Evolutionary conservation across 495 filamentous ascomycete genomes (phyloP), one percentile per base, ranked within the genome.

Genomic region (Podospora comata): DNA sequence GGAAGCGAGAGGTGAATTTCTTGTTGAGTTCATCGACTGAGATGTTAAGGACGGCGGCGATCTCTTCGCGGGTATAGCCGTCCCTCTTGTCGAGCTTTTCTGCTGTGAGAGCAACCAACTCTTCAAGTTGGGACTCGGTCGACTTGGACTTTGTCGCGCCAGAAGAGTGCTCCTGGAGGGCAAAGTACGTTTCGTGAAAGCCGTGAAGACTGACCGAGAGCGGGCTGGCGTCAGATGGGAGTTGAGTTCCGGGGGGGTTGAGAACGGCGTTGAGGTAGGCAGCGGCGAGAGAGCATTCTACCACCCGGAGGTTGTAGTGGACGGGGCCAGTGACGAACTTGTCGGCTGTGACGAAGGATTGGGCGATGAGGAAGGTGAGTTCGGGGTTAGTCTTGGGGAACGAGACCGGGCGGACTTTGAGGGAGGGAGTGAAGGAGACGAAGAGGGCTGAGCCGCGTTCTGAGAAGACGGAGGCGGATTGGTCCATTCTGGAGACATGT

Each of bases 241-340:
- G 87, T 30, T 78, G 75, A 1, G 85, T 88, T 61, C 93, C 80
- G 13, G 86, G 69, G 84, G 88, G 74, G 72, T 81, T 83, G 59
- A 85, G 73, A 53, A 79, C 77, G 18, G 82, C 80, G 70, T 86
- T 80, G 57, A 87, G 77, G 68, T 83, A 83, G 27, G 91, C 89
- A 2, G 95, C 92, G 15, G 96, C 96, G 39, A 99, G 85, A 6
- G 89, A 93, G 81, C 92, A 96, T 78, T 98, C 95, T 9, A 97
- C 95, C 1, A 99, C 95, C 19, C 95, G 90, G 5, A 99, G 88
- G 79, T 99, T 99, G 83, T 98, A 99, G 82, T 92, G 92, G 65
- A 93, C 88, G 1, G 94, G 94, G 0, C 90, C 95, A 0, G 93
- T 97, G 44, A 94, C 90, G 76, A 96, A 92, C 79, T 99, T 99